Conservation (phyloP, 2,329 filamentous ascomycete species). For the Hawksworthiomyces lignivorus region DNA sequence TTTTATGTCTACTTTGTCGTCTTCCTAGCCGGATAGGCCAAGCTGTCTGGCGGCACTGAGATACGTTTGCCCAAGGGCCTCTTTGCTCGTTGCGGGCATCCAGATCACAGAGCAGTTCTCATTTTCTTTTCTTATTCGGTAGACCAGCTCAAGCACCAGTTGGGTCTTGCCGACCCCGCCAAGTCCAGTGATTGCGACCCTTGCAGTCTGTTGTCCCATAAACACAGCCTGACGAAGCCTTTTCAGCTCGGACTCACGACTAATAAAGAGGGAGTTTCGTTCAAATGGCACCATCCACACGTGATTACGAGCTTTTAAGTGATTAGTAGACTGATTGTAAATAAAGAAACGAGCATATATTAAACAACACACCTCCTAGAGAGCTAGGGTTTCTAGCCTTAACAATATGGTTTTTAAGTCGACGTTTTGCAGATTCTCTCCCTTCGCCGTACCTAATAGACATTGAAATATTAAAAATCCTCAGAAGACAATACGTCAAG, state of each 20-base stretch:
- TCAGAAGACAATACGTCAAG: constrained; percentile 1
- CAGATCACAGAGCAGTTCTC: constrained; percentile 31
- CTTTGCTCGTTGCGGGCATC: constrained; percentile 24
- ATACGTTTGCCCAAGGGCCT: constrained; percentile 28
- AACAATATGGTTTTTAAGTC: not conserved
- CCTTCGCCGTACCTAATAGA: constrained; percentile 11
- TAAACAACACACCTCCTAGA: too few species aligned
- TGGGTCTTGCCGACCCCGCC: constrained; percentile 32
- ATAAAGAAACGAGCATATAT: too few species aligned
- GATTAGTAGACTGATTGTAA: too few species aligned
- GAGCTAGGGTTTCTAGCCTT: too few species aligned
- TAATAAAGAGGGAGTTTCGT: constrained; percentile 20
- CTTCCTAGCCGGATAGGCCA: constrained; percentile 20
- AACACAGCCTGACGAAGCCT: constrained; percentile 12
- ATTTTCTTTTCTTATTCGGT: constrained; percentile 17
- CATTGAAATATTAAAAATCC: constrained; percentile 11
- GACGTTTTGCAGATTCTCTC: not conserved
- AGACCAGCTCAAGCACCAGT: constrained; percentile 28
- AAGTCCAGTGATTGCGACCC: constrained; percentile 21
- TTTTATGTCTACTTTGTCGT: constrained; percentile 27
- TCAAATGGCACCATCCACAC: constrained; percentile 16
- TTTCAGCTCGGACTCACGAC: constrained; percentile 14
- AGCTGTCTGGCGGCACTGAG: constrained; percentile 23
- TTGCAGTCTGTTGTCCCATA: constrained; percentile 19
- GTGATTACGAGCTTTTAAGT: too few species aligned